A percentile compares a stretch with the other conserved stretches of the same genome.
Conservation (phyloP, 306 rosid species). For the Quercus ilex region DNA sequence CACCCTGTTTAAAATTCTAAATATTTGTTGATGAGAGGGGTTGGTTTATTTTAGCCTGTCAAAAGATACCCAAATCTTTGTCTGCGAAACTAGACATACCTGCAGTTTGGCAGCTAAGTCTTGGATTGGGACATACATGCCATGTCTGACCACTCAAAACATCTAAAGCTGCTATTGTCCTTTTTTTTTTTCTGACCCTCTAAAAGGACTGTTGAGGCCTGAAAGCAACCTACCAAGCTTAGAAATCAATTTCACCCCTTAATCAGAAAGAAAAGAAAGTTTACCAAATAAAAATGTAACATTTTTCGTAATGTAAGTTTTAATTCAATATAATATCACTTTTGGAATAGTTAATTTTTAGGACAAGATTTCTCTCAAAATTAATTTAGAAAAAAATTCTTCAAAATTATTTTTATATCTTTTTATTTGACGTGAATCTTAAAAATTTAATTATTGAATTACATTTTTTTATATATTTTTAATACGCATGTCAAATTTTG, state of each 20-base stretch:
- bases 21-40: conserved; percentile 15
- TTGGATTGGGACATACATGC: conserved; percentile 37
- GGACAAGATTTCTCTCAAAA: too few species aligned
- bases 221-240: conserved; percentile 20
- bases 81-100: conserved; percentile 61
- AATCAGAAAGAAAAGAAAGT: background rate
- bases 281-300: too few species aligned
- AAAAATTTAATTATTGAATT: rapidly evolving
- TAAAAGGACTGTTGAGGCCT: conserved; percentile 30
- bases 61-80: conserved; percentile 82
- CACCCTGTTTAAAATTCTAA: background rate
- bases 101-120: conserved; percentile 51
- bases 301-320: too few species aligned
- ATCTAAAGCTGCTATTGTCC: conserved; percentile 50
- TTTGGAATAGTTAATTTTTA: too few species aligned
- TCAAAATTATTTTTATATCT: too few species aligned
- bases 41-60: conserved; percentile 40
- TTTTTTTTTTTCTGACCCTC: conserved; percentile 41
- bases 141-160: conserved; percentile 38
- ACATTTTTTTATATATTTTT: rapidly evolving
- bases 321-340: too few species aligned
- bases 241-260: conserved; percentile 23
- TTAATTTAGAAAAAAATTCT: too few species aligned
- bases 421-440: too few species aligned
- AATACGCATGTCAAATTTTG: too few species aligned